Evolutionary conservation across 345 rosid genomes (phyloP).

Genomic region (Eutrema yunnanense): DNA sequence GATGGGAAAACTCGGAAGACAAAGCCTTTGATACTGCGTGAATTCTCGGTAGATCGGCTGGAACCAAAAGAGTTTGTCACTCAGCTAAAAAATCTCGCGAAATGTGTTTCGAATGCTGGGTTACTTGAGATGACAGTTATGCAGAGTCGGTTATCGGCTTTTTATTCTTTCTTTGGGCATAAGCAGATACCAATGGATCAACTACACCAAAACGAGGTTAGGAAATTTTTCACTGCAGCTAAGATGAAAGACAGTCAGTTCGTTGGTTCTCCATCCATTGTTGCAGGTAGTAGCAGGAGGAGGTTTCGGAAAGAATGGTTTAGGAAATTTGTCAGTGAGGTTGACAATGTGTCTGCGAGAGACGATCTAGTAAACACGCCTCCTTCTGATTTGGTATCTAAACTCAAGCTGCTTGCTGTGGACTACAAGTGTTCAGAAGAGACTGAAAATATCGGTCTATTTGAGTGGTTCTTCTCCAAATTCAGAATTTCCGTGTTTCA

Average conservation of each 20-base stretch:
- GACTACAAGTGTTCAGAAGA: slow-evolving; percentile 40
- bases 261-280: slow-evolving; percentile 45
- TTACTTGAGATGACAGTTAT: slow-evolving; percentile 46
- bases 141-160: slow-evolving; percentile 47
- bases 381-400: slow-evolving; percentile 48
- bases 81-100: slow-evolving; percentile 51
- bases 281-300: slow-evolving; percentile 43
- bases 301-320: slow-evolving; percentile 55
- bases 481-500: slow-evolving; percentile 65
- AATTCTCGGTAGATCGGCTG: slow-evolving; percentile 36
- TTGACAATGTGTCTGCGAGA: slow-evolving; percentile 30
- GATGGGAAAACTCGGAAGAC: slow-evolving; percentile 23
- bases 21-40: slow-evolving; percentile 25
- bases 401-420: slow-evolving; percentile 50
- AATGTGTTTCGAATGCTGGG: slow-evolving; percentile 29
- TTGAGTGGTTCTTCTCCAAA: slow-evolving; percentile 79
- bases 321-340: slow-evolving; percentile 40
- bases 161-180: slow-evolving; percentile 51
- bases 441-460: slow-evolving; percentile 34
- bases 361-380: slow-evolving; percentile 43
- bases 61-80: slow-evolving; percentile 49
- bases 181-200: slow-evolving; percentile 42
- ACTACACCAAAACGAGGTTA: slow-evolving; percentile 30
- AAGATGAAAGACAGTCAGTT: slow-evolving; percentile 38
- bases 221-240: slow-evolving; percentile 15